Percentiles rank a stretch among this genome's conserved stretches.
These are phyloP conservation scores for Sphenostylis stenocarpa DNA, from an alignment of 306 rosid species.

Conservation along the genomic window DNA sequence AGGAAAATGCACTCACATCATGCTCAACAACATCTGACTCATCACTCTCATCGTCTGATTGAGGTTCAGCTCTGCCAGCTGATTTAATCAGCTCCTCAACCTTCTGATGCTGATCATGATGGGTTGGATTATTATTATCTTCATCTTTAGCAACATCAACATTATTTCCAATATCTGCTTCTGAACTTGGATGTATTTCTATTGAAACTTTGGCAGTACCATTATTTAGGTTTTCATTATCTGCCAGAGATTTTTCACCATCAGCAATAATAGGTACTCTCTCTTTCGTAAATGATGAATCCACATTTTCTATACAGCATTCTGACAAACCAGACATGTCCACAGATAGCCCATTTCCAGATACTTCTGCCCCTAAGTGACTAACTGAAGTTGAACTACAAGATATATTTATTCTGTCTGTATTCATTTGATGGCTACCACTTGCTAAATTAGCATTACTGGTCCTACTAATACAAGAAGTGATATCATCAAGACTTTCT, in stretches of 20 bases:
- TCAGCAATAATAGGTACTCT: constrained; percentile 31
- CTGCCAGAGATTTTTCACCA: constrained; percentile 42
- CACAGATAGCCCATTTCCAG: constrained; percentile 42
- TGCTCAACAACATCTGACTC: constrained; percentile 73
- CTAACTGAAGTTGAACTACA: constrained; percentile 58
- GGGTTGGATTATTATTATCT: constrained; percentile 43
- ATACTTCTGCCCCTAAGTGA: constrained; percentile 49
- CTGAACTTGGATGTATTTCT: constrained; percentile 41
- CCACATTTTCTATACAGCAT: constrained; percentile 25
- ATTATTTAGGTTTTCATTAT: constrained; percentile 28
- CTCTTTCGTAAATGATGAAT: constrained; percentile 34
- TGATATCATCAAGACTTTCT: constrained; percentile 62
- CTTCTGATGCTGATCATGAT: constrained; percentile 47
- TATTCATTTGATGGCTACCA: constrained; percentile 41
- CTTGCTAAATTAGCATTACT: constrained; percentile 47
- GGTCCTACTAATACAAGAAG: constrained; percentile 59
- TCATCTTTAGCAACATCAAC: constrained; percentile 38
- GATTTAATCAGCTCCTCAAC: constrained; percentile 45
- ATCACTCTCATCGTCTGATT: constrained; percentile 62
- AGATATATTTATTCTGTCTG: constrained; percentile 43
- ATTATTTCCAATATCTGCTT: constrained; percentile 46
- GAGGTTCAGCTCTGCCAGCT: constrained; percentile 39
- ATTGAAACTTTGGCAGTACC: constrained; percentile 35
- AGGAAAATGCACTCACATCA: constrained; percentile 63
- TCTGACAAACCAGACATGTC: constrained; percentile 40